phyloP scores from a whole-genome alignment of 2,329 filamentous ascomycete species.

The Pseudogymnoascus verrucosus region DNA sequence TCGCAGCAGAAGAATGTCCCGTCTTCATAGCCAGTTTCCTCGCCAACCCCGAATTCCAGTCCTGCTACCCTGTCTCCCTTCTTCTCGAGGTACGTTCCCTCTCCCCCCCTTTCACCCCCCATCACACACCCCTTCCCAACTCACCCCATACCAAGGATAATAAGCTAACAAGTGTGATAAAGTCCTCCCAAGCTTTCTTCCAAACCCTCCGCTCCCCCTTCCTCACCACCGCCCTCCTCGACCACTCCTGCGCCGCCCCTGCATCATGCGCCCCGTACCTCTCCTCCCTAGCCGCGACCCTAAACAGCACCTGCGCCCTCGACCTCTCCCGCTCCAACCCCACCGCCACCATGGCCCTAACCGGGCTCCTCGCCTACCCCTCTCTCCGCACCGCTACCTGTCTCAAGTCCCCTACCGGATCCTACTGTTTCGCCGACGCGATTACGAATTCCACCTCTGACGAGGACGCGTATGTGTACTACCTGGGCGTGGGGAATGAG shows the following conservation, averaged over 20 bases:
- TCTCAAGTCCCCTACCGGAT: slow-evolving; percentile 56
- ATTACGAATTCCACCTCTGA: slow-evolving; percentile 66
- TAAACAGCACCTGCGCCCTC: slow-evolving; percentile 58
- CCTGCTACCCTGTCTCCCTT: slow-evolving; percentile 77
- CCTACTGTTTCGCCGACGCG: slow-evolving; percentile 78
- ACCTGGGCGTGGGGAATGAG: slow-evolving; percentile 67
- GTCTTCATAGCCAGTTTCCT: slow-evolving; percentile 26
- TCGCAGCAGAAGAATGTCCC: slow-evolving; percentile 36
- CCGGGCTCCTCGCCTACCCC: slow-evolving; percentile 68
- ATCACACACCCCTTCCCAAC: too few relatives aligned
- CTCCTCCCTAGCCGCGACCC: slow-evolving; percentile 52
- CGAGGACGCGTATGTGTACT: slow-evolving; percentile 75
- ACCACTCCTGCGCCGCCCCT: slow-evolving; percentile 67
- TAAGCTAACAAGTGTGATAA: slow-evolving; percentile 9
- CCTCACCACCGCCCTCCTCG: slow-evolving; percentile 67
- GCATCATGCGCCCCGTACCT: slow-evolving; percentile 60
- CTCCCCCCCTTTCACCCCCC: background rate
- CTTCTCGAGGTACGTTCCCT: slow-evolving; percentile 59
- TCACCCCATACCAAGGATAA: background rate
- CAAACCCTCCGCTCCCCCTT: slow-evolving; percentile 62
- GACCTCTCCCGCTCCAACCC: slow-evolving; percentile 64
- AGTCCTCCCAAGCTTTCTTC: slow-evolving; percentile 84
- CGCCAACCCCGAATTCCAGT: slow-evolving; percentile 22
- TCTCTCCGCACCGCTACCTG: slow-evolving; percentile 75
- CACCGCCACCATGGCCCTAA: slow-evolving; percentile 64